Evolutionary conservation across 371 early-diverging fungal genomes (phyloP), one percentile per base, ranked within the genome.

Genomic region (Mucor saturninus): DNA sequence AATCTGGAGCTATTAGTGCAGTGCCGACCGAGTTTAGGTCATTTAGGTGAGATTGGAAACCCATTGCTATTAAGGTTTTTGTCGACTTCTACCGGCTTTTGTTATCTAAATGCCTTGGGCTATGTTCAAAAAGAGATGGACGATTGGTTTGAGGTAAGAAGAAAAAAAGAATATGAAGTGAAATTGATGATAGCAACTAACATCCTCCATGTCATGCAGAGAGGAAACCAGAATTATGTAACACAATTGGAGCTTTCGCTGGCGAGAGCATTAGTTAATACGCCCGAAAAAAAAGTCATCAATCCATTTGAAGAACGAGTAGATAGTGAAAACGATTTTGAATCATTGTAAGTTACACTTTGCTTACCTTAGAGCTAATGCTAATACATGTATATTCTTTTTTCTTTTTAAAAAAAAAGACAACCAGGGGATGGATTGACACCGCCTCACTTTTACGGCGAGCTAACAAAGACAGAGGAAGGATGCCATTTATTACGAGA

Each of bases 381-480:
- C 21, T 21, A 21, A 21, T 21, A 21, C 1, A 21, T 21, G 21
- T 21, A 21, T 21, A 21, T 1, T 21, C 21, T 21, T 21, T 21
- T 21, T 21, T 21, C 1, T 21, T 21, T 21, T 21, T 51, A 29
- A 30, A 14, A 4, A 43, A 32, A 28, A 71, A 81, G 81, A 45
- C 81, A 73, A 65, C 74, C 77, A 30, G 77, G 81, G 10, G 82
- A 85, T 53, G 86, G 85, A 7, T 64, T 75, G 15, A 74, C 85
- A 4, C 88, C 87, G 1, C 87, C 91, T 5, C 95, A 95, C 65
- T 92, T 95, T 63, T 93, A 91, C 63, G 93, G 94, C 13, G 90
- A 92, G 64, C 65, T 95, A 13, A 85, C 93, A 5, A 87, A 91
- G 67, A 93, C 95, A 0, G 80, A 77, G 21, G 90, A 91, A 75